phyloP scores from a whole-genome alignment of 345 rosid genomes.

The Anacardium occidentale region DNA sequence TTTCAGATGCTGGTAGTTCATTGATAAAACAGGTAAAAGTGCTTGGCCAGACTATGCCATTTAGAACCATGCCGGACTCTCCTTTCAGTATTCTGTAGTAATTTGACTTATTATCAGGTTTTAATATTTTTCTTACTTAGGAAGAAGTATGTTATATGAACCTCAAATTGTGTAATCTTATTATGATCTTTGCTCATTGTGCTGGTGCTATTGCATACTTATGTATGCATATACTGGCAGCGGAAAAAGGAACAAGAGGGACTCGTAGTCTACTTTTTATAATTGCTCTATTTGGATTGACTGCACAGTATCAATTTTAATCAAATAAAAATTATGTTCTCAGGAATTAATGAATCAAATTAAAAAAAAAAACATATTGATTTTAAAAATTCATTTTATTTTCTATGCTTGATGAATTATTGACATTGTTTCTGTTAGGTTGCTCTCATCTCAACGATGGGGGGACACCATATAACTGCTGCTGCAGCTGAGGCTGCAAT shows the following conservation, averaged over 20 bases:
- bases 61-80: neutral
- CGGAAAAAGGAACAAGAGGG: neutral
- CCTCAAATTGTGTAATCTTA: neutral
- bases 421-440: slow-evolving; percentile 39
- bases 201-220: slow-evolving; percentile 4
- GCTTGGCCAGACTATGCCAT: neutral
- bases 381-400: neutral
- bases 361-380: neutral
- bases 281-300: neutral
- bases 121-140: neutral
- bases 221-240: neutral
- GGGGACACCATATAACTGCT: slow-evolving; percentile 57
- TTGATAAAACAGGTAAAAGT: slow-evolving; percentile 74
- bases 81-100: neutral
- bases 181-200: neutral
- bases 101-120: neutral
- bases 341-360: neutral
- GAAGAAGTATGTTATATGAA: slow-evolving; percentile 3
- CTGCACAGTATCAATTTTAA: neutral
- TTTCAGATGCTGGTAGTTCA: slow-evolving; percentile 49
- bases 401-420: neutral
- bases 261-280: neutral
- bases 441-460: slow-evolving; percentile 61
- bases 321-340: neutral
- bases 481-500: slow-evolving; percentile 87